Evolutionary conservation across 371 early-diverging fungal genomes (phyloP).

Genomic region (Circinella umbellata): DNA sequence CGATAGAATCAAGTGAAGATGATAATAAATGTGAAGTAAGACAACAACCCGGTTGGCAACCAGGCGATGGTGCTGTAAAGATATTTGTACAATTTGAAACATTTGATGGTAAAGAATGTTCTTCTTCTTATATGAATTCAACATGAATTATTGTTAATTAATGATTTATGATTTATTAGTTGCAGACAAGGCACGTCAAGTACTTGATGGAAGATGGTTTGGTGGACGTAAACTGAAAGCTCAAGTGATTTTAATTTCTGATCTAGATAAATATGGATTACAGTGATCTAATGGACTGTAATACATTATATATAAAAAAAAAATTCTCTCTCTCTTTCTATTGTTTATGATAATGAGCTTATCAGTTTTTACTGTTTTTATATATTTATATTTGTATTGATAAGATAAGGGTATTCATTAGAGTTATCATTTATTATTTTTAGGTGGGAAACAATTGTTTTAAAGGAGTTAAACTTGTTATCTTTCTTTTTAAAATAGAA

Average conservation of each 20-base stretch:
- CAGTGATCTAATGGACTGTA: not conserved
- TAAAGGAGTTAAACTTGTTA: no score
- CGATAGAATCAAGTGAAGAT: constrained; percentile 45
- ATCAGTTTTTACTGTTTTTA: no score
- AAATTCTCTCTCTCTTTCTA: no score
- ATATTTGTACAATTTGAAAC: constrained; percentile 70
- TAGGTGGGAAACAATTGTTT: no score
- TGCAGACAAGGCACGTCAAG: constrained; percentile 57
- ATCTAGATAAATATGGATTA: constrained; percentile 1
- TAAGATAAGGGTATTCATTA: no score
- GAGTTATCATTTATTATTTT: no score
- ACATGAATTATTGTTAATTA: no score
- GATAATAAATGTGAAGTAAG: constrained; percentile 25
- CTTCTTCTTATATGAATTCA: no score
- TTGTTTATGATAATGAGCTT: no score
- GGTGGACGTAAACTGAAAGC: constrained; percentile 70
- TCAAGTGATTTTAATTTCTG: not conserved
- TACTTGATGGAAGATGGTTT: constrained; percentile 76
- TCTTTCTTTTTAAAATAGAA: no score
- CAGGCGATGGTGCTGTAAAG: constrained; percentile 43
- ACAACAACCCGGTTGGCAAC: constrained; percentile 21
- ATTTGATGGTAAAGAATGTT: constrained; percentile 45
- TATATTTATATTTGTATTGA: no score
- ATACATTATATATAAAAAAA: not conserved
- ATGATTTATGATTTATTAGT: no score